Evolutionary conservation across 192 early-diverging fungal genomes (phyloP).

Genomic region (Coemansia sp.): DNA sequence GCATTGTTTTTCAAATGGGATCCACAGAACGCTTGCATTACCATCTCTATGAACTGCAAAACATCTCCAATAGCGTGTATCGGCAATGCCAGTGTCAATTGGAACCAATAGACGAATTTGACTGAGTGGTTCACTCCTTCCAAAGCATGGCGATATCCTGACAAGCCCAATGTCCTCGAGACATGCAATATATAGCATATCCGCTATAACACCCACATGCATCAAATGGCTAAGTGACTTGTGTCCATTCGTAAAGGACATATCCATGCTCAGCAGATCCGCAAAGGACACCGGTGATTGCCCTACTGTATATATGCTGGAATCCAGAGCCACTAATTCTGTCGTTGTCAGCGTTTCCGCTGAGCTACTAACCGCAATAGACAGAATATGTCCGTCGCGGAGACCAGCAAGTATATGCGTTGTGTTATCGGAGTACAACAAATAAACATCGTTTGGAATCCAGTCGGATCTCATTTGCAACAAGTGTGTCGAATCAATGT

Average conservation of each 20-base stretch:
- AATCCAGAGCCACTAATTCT: not conserved
- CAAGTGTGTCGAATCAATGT: not conserved
- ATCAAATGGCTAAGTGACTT: not conserved
- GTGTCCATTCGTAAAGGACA: not conserved
- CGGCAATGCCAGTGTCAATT: not conserved
- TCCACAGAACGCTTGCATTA: constrained; percentile 9
- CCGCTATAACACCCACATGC: not conserved
- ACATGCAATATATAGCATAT: constrained; percentile 5
- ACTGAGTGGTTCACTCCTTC: not conserved
- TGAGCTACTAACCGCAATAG: not conserved
- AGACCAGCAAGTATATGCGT: constrained; percentile 32
- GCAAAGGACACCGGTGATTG: constrained; percentile 5
- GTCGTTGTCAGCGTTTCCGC: not conserved
- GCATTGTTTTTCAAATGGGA: constrained; percentile 17
- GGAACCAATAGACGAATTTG: constrained; percentile 4
- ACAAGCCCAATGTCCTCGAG: constrained; percentile 11
- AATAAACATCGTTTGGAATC: constrained; percentile 29
- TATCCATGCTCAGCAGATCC: not conserved
- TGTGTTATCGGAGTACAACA: constrained; percentile 3
- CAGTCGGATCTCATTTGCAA: not conserved
- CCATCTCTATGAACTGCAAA: constrained; percentile 9
- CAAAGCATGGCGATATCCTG: constrained; percentile 18
- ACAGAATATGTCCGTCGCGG: constrained; percentile 25
- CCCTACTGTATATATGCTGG: not conserved
- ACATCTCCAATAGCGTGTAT: not conserved